Conservation (phyloP, 2,329 filamentous ascomycete species). For the Calonectria montana region DNA sequence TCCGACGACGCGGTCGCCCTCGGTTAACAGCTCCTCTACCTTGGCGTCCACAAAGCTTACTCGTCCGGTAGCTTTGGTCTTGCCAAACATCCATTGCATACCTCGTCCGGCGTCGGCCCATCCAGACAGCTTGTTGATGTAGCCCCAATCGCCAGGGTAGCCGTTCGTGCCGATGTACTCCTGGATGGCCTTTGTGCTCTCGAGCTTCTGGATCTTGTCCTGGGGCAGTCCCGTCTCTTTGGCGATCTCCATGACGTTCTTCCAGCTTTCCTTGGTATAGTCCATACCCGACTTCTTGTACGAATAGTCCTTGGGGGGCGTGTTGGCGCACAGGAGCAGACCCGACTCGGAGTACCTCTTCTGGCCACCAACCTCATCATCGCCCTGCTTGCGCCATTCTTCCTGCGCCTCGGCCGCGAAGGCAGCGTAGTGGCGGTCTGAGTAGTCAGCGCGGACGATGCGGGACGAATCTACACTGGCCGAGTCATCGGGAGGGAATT, state of each 20-base stretch:
- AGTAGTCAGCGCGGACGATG: conserved; percentile 81
- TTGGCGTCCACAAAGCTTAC: conserved; percentile 66
- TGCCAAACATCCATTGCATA: conserved; percentile 72
- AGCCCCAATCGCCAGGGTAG: conserved; percentile 73
- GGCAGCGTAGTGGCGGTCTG: conserved; percentile 78
- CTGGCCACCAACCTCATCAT: conserved; percentile 67
- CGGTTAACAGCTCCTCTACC: conserved; percentile 56
- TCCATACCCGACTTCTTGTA: conserved; percentile 60
- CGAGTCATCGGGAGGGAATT: conserved; percentile 70
- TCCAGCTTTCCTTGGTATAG: conserved; percentile 70
- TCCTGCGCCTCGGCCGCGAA: conserved; percentile 78
- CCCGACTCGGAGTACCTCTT: conserved; percentile 79
- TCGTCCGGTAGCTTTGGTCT: conserved; percentile 65
- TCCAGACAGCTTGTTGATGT: conserved; percentile 78
- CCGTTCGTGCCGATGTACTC: conserved; percentile 59
- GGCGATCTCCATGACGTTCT: conserved; percentile 68
- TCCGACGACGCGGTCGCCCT: conserved; percentile 62
- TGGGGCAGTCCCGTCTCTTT: conserved; percentile 50
- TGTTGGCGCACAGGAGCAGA: conserved; percentile 71
- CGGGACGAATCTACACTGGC: conserved; percentile 73
- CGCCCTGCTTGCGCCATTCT: conserved; percentile 72
- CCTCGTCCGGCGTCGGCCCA: conserved; percentile 83
- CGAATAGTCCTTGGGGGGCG: conserved; percentile 44
- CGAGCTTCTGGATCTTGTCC: conserved; percentile 58
- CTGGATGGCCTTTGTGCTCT: conserved; percentile 57